Evolutionary conservation across 2,329 filamentous ascomycete species (phyloP), one percentile per base, ranked within the genome.

Genomic region (Colletotrichum siamense): DNA sequence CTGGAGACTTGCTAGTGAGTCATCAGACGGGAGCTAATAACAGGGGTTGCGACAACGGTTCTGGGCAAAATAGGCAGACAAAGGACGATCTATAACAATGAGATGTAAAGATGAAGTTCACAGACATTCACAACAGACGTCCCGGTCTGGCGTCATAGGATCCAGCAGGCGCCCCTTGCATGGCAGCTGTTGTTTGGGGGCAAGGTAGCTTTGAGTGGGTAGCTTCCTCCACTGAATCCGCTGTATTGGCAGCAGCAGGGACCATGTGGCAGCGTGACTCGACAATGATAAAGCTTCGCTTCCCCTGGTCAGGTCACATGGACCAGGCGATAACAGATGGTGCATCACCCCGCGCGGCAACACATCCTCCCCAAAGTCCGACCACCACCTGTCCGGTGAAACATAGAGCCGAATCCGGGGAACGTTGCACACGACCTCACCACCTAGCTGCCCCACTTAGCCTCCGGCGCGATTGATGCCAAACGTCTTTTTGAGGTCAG

Each of bases 211-310:
- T 73, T 73, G 64, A 24, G 69, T 76, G 70, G 69, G 57, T 68
- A 57, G 69, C 69, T 68, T 30, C 49, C 64, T 76, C 73, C 57
- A 44, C 70, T 64, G 70, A 75, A 63, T 63, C 68, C 73, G 52
- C 73, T 75, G 73, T 64, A 65, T 32, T 73, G 70, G 64, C 65
- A 73, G 70, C 59, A 73, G 73, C 70, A 73, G 70, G 70, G 74
- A 69, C 74, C 59, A 73, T 76, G 74, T 76, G 70, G 74, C 74
- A 76, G 59, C 36, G 70, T 76, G 74, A 76, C 74, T 73, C 70
- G 64, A 76, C 63, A 65, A 18, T 69, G 64, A 73, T 65, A 73
- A 52, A 76, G 74, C 74, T 65, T 76, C 61, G 64, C 28, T 73
- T 63, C 64, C 70, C 70, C 70, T 68, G 49, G 70, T 61, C 36